Conservation (phyloP, 176 grass and related monocot species). For the Oryza nivara region DNA sequence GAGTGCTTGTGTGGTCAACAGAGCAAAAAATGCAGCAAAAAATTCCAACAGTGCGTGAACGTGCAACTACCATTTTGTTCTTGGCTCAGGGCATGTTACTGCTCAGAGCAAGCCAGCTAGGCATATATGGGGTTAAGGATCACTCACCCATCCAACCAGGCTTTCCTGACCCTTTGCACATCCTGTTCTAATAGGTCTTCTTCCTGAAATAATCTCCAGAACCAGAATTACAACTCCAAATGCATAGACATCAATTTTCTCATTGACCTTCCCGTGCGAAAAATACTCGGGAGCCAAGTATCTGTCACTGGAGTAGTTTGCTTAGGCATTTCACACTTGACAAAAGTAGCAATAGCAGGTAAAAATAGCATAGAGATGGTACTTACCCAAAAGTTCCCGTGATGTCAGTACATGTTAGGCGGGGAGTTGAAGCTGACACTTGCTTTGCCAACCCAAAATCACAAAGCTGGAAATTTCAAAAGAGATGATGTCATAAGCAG, state of each 20-base stretch:
- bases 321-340: constrained; percentile 39
- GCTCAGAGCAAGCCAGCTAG: neutral
- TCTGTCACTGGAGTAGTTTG: constrained; percentile 51
- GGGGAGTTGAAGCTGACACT: constrained; percentile 63
- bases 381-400: constrained; percentile 95
- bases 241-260: constrained; percentile 96
- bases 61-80: neutral
- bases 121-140: neutral
- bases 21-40: constrained; percentile 4
- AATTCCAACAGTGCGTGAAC: neutral
- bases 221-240: constrained; percentile 85
- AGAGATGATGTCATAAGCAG: constrained; percentile 38
- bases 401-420: constrained; percentile 81
- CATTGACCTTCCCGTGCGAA: constrained; percentile 76
- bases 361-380: constrained; percentile 14
- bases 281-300: constrained; percentile 97
- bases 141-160: constrained; percentile 90
- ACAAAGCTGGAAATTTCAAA: constrained; percentile 69
- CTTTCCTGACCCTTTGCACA: constrained; percentile 76
- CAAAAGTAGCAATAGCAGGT: constrained; percentile 27
- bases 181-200: constrained; percentile 75
- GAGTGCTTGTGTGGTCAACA: neutral
- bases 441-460: constrained; percentile 97
- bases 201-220: constrained; percentile 80
- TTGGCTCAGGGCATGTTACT: constrained; percentile 7